Evolutionary conservation across 306 rosid genomes (phyloP), one percentile per base, ranked within the genome.

Genomic region (Cicer yamashitae): DNA sequence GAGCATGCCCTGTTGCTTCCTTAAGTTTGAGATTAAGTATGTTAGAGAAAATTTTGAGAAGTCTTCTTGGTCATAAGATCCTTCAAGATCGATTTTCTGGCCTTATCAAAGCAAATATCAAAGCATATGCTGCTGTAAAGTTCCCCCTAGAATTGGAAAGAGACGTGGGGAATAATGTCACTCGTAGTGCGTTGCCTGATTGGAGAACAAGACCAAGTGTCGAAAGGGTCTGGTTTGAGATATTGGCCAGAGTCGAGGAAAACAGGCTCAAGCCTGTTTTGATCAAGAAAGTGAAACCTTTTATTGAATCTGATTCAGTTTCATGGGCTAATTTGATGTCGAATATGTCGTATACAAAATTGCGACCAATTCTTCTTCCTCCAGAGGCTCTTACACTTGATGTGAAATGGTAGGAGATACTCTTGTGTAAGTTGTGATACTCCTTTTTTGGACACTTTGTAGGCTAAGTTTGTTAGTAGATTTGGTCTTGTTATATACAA

Each of bases 321-420:
- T 87, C 90, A 6, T 91, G 93, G 97, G 89, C 93, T 48, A 79
- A 75, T 82, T 87, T 91, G 78, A 85, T 86, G 90, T 84, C 93
- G 0, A 94, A 94, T 85, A 82, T 86, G 75, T 94, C 97, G 10
- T 92, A 87, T 73, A 89, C 97, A 14, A 85, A 88, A 72, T 79
- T 87, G 52, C 85, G 87, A 37, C 89, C 96, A 34, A 73, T 86
- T 50, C 93, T 91, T 64, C 89, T 90, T 69, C 91, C 96, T 44
- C 78, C 97, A 0, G 97, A 91, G 75, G 89, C 98, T 40, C 88
- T 94, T 25, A 94, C 98, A 10, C 81, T 94, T 78, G 98, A 88
- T 84, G 87, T 94, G 72, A 89, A 91, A 81, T 94, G 96, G 98
- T 91, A 94, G 86, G 73, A 58, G 71, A 76, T 64, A 70, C 78